Conservation (phyloP, 257 asterid species). For the Prunella vulgaris region DNA sequence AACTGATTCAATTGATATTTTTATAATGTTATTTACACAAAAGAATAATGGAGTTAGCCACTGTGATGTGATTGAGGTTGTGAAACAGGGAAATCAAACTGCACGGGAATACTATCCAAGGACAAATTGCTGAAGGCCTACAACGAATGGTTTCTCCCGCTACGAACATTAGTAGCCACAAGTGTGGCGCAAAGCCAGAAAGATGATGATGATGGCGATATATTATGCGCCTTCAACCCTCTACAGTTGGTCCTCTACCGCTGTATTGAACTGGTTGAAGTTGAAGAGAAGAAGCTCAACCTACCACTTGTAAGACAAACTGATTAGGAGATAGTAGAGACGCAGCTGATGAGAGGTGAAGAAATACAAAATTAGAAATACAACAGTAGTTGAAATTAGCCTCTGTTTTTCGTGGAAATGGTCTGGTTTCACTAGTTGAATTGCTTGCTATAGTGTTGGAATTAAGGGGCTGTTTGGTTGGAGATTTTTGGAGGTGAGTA, state of each 20-base stretch:
- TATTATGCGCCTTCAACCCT: constrained; percentile 61
- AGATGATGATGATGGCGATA: constrained; percentile 22
- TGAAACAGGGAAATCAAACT: constrained; percentile 66
- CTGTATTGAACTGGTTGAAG: constrained; percentile 72
- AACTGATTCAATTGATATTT: neutral
- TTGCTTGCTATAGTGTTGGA: neutral
- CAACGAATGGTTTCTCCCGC: constrained; percentile 82
- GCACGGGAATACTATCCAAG: constrained; percentile 48
- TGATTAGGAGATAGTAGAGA: neutral
- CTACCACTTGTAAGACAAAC: constrained; percentile 18
- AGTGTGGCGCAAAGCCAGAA: constrained; percentile 37
- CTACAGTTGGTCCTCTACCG: constrained; percentile 67
- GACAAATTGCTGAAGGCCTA: constrained; percentile 49
- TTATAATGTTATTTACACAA: neutral
- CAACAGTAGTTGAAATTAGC: neutral
- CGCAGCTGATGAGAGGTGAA: neutral
- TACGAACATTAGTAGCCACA: constrained; percentile 50
- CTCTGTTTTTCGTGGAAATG: neutral
- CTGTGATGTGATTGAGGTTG: neutral
- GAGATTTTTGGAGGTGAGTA: too few species aligned
- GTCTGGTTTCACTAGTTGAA: neutral
- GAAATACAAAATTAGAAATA: too few species aligned
- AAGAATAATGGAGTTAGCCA: too few species aligned
- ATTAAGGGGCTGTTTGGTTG: too few species aligned
- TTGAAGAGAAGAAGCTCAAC: constrained; percentile 24